Evolutionary conservation across 176 grass and related monocot genomes (phyloP), one percentile per base, ranked within the genome.

Genomic region (Melocanna baccifera): DNA sequence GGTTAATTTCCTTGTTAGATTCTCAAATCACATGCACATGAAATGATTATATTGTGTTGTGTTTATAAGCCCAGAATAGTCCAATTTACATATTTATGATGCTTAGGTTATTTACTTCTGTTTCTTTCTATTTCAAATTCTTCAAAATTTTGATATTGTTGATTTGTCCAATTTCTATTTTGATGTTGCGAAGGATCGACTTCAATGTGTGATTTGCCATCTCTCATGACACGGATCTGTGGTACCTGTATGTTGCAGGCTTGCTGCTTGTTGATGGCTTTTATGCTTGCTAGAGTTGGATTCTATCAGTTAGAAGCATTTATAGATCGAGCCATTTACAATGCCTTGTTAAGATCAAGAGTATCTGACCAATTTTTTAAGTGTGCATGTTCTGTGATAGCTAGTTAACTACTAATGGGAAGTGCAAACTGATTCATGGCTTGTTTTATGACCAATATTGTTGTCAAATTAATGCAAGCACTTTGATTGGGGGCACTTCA

Each of bases 121-220:
- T 78, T 64, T 65, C n/a, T n/a, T n/a, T n/a, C n/a, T n/a, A n/a
- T 13, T 88, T 76, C 92, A 98, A 91, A 92, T 91, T 61, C 88
- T 98, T 82, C 95, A 98, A 82, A 92, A 91, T 57, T 98, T 98
- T 83, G 92, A 91, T 36, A 93, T 94, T 85, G 92, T 98, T 90
- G 95, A 87, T 90, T 75, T 98, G 69, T 98, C 95, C 61, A 98
- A 98, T 78, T 95, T 98, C 67, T 98, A 98, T 65, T 88, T 98
- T 26, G 92, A 98, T 82, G 87, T 93, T 89, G 92, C 95, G 9
- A 98, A 98, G 85, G 95, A 98, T 83, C 79, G 95, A 32, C 92
- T 98, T 87, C 95, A 95, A 30, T 30, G 30, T 30, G 30, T 30
- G 30, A 2, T 30, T 30, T 30, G 30, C 30, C 30, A 30, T 30